A percentile compares a stretch with the other conserved stretches of the same genome.
Evolutionary conservation across 371 early-diverging fungal genomes (phyloP).

Genomic region (Fennellomyces sp.): DNA sequence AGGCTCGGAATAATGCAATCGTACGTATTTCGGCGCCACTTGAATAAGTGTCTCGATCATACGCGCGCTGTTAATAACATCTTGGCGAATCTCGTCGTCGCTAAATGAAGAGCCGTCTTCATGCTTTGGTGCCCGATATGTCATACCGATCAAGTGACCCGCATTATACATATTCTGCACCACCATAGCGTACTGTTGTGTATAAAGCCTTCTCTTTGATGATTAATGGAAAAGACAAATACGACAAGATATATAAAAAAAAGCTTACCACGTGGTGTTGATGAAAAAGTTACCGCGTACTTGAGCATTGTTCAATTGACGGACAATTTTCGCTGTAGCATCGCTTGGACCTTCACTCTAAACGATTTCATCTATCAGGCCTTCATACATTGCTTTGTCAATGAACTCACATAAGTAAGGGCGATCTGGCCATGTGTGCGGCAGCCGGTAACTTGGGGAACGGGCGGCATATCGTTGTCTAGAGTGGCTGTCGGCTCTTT

Average conservation of each 20-base stretch:
- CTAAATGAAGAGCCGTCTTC: conserved; percentile 46
- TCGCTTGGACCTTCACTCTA: conserved; percentile 60
- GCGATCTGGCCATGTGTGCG: conserved; percentile 59
- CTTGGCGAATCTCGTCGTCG: conserved; percentile 42
- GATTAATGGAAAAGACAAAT: too few relatives aligned
- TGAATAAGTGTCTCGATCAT: conserved; percentile 44
- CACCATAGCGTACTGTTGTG: conserved; percentile 51
- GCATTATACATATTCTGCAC: conserved; percentile 51
- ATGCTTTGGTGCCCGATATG: conserved; percentile 46
- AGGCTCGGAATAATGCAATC: conserved; percentile 40
- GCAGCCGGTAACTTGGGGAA: conserved; percentile 30
- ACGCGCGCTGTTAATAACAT: conserved; percentile 43
- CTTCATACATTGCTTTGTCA: background rate
- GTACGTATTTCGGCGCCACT: conserved; percentile 50
- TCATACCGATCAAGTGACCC: conserved; percentile 59
- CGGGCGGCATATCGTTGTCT: conserved; percentile 13
- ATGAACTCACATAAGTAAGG: conserved; percentile 48
- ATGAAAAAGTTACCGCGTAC: conserved; percentile 55
- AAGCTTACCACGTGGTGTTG: conserved; percentile 46
- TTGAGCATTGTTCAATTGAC: conserved; percentile 48
- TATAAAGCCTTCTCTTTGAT: conserved; percentile 27
- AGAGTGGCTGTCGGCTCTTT: background rate
- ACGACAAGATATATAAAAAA: background rate
- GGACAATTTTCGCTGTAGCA: conserved; percentile 49
- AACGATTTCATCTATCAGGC: background rate